Evolutionary conservation across 352 stramenopile genomes (phyloP).

Genomic region (Blastocystis hominis): DNA sequence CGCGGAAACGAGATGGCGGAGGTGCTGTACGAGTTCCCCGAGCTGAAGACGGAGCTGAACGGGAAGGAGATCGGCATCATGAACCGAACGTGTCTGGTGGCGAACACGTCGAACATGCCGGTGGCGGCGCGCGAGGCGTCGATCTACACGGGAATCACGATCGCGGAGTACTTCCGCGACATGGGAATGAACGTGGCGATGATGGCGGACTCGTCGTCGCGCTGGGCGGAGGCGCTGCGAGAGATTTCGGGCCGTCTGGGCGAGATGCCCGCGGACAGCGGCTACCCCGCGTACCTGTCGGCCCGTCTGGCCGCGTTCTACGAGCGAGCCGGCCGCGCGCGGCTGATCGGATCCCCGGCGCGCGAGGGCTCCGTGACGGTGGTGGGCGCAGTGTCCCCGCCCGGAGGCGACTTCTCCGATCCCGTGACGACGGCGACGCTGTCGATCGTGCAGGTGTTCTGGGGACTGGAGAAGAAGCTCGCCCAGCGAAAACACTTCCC

Average conservation of each 20-base stretch:
- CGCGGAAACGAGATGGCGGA: constrained; percentile 98
- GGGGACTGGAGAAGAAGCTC: constrained; percentile 99
- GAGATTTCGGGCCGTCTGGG: constrained; percentile 98
- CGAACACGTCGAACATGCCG: constrained; percentile 99
- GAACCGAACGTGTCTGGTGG: constrained; percentile 96
- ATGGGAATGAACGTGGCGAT: too few relatives aligned
- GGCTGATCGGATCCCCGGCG: constrained; percentile 87
- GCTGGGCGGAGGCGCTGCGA: constrained; percentile 96
- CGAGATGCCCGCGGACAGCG: constrained; percentile 97
- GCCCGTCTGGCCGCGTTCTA: constrained; percentile 98
- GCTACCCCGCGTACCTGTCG: constrained; percentile 92
- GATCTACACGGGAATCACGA: constrained; percentile 97
- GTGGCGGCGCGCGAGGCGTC: constrained; percentile 95
- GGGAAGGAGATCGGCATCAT: constrained; percentile 95
- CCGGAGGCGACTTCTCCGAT: constrained; percentile 97
- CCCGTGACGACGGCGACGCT: constrained; percentile 95
- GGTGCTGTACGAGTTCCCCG: too few relatives aligned
- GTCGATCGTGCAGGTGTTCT: constrained; percentile 96
- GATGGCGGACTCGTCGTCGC: constrained; percentile 98
- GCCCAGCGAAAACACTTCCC: constrained; percentile 99
- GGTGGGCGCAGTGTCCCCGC: constrained; percentile 93
- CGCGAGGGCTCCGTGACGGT: constrained; percentile 95
- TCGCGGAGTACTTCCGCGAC: constrained; percentile 96
- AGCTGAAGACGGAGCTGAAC: constrained; percentile 93
- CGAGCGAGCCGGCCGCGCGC: constrained; percentile 91